Evolutionary conservation across 495 filamentous ascomycete genomes (phyloP).

Genomic region (Hyaloscypha finlandica): DNA sequence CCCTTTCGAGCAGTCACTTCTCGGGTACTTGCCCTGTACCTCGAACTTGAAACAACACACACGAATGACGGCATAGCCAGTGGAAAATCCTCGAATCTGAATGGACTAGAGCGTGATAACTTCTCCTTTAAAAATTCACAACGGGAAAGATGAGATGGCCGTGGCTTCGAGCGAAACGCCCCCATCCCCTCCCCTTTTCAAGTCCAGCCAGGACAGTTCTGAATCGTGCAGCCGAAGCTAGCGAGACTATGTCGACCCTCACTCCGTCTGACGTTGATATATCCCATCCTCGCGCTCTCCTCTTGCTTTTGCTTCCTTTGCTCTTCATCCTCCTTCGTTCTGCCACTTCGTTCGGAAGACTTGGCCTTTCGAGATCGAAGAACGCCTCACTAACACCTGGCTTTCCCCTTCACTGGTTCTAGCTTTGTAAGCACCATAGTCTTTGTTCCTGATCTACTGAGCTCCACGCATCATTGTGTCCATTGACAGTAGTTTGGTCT

Average conservation of each 20-base stretch:
- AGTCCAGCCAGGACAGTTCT: background rate
- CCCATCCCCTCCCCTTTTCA: background rate
- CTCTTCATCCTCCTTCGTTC: background rate
- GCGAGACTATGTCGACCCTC: background rate
- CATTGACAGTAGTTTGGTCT: background rate
- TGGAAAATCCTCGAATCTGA: background rate
- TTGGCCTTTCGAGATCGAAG: background rate
- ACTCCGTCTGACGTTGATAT: background rate
- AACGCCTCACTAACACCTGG: background rate
- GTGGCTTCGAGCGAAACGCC: background rate
- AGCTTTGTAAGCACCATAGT: background rate
- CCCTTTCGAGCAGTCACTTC: conserved; percentile 11
- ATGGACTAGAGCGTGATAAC: background rate
- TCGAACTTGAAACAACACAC: conserved; percentile 11
- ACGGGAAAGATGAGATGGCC: background rate
- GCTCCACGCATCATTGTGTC: background rate
- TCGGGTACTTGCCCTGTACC: conserved; percentile 24
- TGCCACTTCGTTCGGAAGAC: background rate
- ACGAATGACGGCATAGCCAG: conserved; percentile 6
- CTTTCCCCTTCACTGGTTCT: background rate
- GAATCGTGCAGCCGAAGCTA: background rate
- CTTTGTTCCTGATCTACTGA: background rate
- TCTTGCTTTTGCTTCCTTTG: background rate
- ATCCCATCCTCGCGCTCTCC: background rate
- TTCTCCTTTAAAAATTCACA: background rate